These are phyloP conservation scores for Boletus coccyginus DNA, from an alignment of 768 basidiomycete species.

Conservation along the genomic window DNA sequence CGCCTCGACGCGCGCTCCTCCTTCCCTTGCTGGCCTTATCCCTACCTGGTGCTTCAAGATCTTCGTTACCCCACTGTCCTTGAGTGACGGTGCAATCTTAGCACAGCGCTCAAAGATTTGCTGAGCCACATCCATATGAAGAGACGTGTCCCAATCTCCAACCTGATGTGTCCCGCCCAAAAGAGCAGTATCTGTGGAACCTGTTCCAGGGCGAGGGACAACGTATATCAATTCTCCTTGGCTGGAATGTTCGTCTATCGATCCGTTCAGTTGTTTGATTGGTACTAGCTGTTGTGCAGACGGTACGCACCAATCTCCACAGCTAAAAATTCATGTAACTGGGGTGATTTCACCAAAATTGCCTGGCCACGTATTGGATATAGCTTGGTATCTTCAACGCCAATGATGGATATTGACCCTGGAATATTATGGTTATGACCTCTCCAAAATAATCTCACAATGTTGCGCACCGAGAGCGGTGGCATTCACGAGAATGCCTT, in stretches of 20 bases:
- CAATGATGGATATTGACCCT: conserved; percentile 73
- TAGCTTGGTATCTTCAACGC: conserved; percentile 73
- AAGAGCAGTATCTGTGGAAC: conserved; percentile 43
- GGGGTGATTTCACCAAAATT: conserved; percentile 68
- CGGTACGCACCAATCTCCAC: conserved; percentile 23
- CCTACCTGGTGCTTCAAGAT: conserved; percentile 57
- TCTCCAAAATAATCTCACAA: not conserved
- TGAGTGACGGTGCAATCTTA: conserved; percentile 36
- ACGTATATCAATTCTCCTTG: conserved; percentile 46
- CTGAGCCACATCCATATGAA: conserved; percentile 39
- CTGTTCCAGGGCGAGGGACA: conserved; percentile 53
- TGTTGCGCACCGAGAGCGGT: conserved; percentile 47
- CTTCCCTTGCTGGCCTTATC: conserved; percentile 52
- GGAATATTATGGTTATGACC: not conserved
- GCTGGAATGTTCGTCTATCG: conserved; percentile 12
- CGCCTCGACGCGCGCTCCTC: conserved; percentile 55
- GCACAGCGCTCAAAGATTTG: conserved; percentile 49
- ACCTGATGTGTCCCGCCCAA: conserved; percentile 56
- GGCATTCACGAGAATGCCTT: conserved; percentile 53
- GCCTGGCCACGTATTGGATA: conserved; percentile 86
- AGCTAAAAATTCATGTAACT: conserved; percentile 41
- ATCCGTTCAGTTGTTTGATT: not conserved
- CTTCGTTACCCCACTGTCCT: conserved; percentile 34
- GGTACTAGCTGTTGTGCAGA: not conserved
- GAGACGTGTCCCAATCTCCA: conserved; percentile 50